Base-by-base conservation (phyloP, 2,329 filamentous ascomycete species). In the Cercospora sojina region DNA sequence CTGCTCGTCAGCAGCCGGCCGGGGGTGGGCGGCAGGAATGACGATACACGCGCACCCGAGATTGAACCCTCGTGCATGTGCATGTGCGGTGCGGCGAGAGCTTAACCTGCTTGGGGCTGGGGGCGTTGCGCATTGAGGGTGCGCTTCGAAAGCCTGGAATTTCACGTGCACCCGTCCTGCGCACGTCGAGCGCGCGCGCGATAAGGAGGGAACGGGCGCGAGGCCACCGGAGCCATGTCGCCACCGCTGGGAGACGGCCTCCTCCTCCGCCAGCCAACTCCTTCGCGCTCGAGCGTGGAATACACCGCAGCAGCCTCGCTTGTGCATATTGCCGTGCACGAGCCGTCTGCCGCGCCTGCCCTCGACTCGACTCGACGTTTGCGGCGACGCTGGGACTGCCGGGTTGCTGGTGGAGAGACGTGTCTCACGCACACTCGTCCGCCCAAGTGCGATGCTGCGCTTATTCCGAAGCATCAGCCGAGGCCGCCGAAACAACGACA, bases 401-500 rank as follows among this genome's bases (percentile, higher is more conserved):
- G 27, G 27, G 27, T 41, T 51, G 35, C 35, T 43, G 20, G 64
- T 57, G 58, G 58, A 47, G 58, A 35, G 64, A 64, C 60, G 43
- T 64, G 60, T 64, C 60, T 55, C 35, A 60, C 32, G 55, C 18
- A 53, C 18, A 43, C 53, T 65, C 64, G 62, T 27, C 58, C 49
- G 59, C 18, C 20, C 58, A 38, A 57, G 32, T 59, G 65, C 64
- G 55, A 72, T 72, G 70, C 64, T 72, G 43, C 68, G 70, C 64
- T 67, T 72, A 57, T 71, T 72, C 43, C 67, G 70, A 12, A 71
- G 69, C 62, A 69, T 72, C 65, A 71, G 69, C 65, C 64, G 70
- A 67, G 70, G 70, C 23, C 67, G 70, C n/a, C 49, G 64, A 56
- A 67, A 69, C 49, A 51, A 62, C 35, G 62, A 70, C 64, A 53